Evolutionary conservation across 768 basidiomycete genomes (phyloP), one percentile per base, ranked within the genome.

Genomic region (Mycena pura): DNA sequence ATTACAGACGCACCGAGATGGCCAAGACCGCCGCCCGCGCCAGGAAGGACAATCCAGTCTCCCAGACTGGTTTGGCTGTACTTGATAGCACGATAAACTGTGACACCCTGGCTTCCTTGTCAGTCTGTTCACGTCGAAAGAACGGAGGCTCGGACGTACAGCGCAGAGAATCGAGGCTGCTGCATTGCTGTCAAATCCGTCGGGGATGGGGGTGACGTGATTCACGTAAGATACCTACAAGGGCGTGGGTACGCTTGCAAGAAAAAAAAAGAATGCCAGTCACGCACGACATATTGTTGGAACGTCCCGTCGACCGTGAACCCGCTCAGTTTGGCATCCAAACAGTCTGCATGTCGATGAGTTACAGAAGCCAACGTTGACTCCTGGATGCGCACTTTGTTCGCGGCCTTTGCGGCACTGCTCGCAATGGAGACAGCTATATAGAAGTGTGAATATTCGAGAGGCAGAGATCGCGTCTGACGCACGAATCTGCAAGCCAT

Each of bases 11-110:
- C 19, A 39, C 49, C 49, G 19, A 96, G 82, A 76, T 93, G 91
- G 6, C 93, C 93, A 25, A 94, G 86, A 11, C 92, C 92, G 57
- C 90, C 90, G 5, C 90, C 90, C 3, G 91, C 91, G 38, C 92
- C 91, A 9, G 90, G 87, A 45, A 93, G 76, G 24, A 86, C 88
- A 60, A 92, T 77, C 85, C 86, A 91, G 54, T 96, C 86, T 21
- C 92, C 90, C 14, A 86, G 81, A 22, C 75, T 80, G 9, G 86
- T 81, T 51, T 83, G 76, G 50, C 84, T 82, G 72, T 89, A 82
- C 73, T 94, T 95, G 66, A 96, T 76, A 0, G 92, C 94, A 60
- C 91, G 88, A 70, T 93, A 95, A 2, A 91, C 90, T 5, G 94
- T 95, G 17, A 95, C 78, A 40, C 91, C 91, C 88, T 89, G 47